Evolutionary conservation across 805 yeast species (phyloP), one percentile per base, ranked within the genome.

Genomic region (Starmerella apis): DNA sequence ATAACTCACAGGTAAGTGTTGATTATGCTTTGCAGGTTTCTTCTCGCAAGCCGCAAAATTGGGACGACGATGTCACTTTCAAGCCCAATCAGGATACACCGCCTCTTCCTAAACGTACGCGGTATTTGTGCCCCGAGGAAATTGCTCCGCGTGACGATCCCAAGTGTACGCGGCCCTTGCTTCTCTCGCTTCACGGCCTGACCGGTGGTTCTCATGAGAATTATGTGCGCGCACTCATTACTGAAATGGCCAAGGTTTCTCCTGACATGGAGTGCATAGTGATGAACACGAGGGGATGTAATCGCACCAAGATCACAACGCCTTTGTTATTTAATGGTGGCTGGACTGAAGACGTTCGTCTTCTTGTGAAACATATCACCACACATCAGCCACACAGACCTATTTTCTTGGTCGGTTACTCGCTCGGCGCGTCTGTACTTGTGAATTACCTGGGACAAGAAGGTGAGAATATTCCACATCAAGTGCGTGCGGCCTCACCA

Each of bases 141-240:
- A 56, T 75, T 39, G 63, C 55, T 0, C 51, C 52, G 6, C 57
- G 58, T 45, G 69, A 50, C 14, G 67, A 67, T 18, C 53, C 57
- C 2, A 23, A 35, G 9, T 69, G 65, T 44, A 57, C 69, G 2
- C 71, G 64, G 43, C 94, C 94, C 2, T 69, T 86, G 60, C 68
- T 82, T 16, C 73, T 85, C 27, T 66, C 77, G 3, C 65, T 83
- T 37, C 94, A 86, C 61, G 95, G 95, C 0, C 73, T 85, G 33
- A 80, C 84, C 1, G 95, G 95, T 5, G 92, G 94, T 0, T 80
- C 88, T n/a, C 83, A 81, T 54, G 94, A 85, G 62, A 72, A 83
- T 6, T 79, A 85, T 60, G 78, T 85, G 37, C 72, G 92, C 22
- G 73, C 83, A 49, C 61, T 80, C 32, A 73, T 78, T 16, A 66